phyloP scores from a whole-genome alignment of 2,329 filamentous ascomycete genomes.

The Aureobasidium namibiae region DNA sequence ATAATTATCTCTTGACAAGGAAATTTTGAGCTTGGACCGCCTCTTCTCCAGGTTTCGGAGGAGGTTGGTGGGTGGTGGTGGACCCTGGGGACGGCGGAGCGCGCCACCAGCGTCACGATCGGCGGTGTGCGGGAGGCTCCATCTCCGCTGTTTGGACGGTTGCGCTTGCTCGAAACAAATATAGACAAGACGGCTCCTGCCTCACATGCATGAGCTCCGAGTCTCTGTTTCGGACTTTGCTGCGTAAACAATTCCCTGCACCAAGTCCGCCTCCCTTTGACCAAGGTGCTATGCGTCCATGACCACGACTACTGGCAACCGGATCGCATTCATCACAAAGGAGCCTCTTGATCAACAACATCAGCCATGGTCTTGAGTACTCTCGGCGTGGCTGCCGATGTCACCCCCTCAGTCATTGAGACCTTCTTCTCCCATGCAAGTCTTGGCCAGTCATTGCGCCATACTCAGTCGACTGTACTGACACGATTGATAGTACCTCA shows the following conservation, averaged over 20 bases:
- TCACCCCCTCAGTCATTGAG: constrained; percentile 79
- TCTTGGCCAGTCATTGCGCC: no score
- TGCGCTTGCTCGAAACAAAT: not conserved
- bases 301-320: not conserved
- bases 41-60: not conserved
- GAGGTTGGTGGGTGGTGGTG: not conserved
- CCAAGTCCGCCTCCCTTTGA: not conserved
- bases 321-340: not conserved
- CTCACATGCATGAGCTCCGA: not conserved
- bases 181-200: not conserved
- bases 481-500: constrained; percentile 56
- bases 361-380: constrained; percentile 61
- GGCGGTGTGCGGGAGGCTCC: not conserved
- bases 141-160: not conserved
- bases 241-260: not conserved
- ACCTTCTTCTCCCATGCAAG: constrained; percentile 81
- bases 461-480: not conserved
- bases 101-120: not conserved
- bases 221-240: not conserved
- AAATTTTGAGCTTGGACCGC: constrained; percentile 1
- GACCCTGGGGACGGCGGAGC: not conserved
- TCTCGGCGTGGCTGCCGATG: constrained; percentile 69
- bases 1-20: not conserved
- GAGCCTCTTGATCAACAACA: not conserved
- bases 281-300: not conserved